Conservation (phyloP, 768 basidiomycete genomes). For the Tricholoma sp. region DNA sequence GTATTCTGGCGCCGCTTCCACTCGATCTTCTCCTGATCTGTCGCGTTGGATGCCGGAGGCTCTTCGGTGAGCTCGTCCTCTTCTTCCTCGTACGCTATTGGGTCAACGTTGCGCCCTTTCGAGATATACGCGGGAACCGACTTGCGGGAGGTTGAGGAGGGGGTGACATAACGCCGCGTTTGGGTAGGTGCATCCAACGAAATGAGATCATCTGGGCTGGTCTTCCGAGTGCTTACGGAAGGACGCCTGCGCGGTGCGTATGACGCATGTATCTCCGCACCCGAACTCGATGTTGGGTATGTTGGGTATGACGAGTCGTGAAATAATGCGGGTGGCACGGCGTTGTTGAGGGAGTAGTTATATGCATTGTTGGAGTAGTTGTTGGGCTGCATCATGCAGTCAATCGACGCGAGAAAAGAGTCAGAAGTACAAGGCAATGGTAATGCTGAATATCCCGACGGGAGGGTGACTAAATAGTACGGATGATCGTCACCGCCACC, state of each 20-base stretch:
- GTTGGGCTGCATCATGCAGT: conserved; percentile 19
- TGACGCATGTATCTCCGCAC: conserved; percentile 4
- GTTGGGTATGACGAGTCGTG: conserved; percentile 8
- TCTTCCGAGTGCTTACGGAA: conserved; percentile 10
- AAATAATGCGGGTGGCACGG: conserved; percentile 12
- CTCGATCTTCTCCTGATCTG: conserved; percentile 63
- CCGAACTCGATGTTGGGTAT: background rate
- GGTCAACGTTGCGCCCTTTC: conserved; percentile 40
- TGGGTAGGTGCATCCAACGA: conserved; percentile 79
- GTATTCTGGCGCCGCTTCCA: conserved; percentile 83
- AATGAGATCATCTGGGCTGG: conserved; percentile 56
- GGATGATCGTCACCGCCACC: conserved; percentile 6
- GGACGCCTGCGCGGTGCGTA: conserved; percentile 12
- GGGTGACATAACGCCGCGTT: conserved; percentile 62
- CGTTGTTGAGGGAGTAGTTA: conserved; percentile 14
- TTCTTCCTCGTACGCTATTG: conserved; percentile 42
- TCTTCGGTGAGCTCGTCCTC: conserved; percentile 46
- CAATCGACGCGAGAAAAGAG: conserved; percentile 2
- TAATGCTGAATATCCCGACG: background rate
- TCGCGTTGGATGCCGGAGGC: conserved; percentile 33
- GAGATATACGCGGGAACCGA: conserved; percentile 68
- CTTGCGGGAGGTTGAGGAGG: conserved; percentile 76
- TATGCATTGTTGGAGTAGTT: conserved; percentile 15
- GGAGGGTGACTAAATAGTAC: background rate
- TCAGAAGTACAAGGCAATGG: conserved; percentile 1